Base-by-base conservation (phyloP, 139 green algal genomes). In the Parachlorella kessleri region DNA sequence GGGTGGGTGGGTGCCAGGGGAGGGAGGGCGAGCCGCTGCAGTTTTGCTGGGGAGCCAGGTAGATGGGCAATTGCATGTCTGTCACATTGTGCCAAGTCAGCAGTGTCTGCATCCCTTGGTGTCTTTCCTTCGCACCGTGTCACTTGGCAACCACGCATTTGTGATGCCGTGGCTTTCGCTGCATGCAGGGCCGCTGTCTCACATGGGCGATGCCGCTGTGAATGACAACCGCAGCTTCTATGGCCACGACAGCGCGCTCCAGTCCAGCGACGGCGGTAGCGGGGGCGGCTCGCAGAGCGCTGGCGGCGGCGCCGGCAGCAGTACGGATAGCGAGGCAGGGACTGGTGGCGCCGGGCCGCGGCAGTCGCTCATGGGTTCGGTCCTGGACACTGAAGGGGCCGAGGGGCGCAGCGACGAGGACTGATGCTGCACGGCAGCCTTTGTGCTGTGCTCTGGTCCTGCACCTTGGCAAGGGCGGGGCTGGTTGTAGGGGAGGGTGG, bases 191-290 rank as follows among this genome's bases (percentile, higher is more conserved):
- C 21, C 3, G 39, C 23, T 40, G 4, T 28, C 4, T 2, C 26
- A 23, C 3, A 23, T 4, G 24, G 69, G n/a, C 37, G 35, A 64
- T n/a, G 3, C 4, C 6, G 30, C 7, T 6, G 54, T 53, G 23
- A 54, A 54, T 24, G 72, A 77, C 54, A 37, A 69, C 24, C 55
- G 33, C 3, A 77, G 72, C 72, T 77, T 77, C 36, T 77, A 70
- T 54, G 72, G 72, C 72, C 65, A 36, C 23, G 72, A 77, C 32
- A 67, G 32, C 48, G 48, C 48, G 21, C 48, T 59, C 14, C 14
- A 14, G 14, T 59, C 48, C 14, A 59, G 48, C 48, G 21, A 28
- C 14, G 48, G 48, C 21, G 48, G 48, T 18, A 59, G 48, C 21
- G 48, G 21, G 14, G 48, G 48, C 48, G 21, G 48, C 48, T 18